Evolutionary conservation across 2,329 filamentous ascomycete genomes (phyloP), one percentile per base, ranked within the genome.

Genomic region (Pyrenophora teres): DNA sequence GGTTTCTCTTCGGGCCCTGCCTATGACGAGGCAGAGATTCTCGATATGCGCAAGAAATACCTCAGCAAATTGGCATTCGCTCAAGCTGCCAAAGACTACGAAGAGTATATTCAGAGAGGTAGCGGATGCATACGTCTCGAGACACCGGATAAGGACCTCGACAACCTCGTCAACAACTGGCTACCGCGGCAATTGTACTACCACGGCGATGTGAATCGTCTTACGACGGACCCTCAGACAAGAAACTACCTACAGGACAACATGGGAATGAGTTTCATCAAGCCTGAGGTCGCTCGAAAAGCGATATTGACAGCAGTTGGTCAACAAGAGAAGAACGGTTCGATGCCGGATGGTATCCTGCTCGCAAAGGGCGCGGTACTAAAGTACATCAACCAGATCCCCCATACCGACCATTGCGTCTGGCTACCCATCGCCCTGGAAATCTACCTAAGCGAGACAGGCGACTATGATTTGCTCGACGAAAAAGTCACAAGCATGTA

Each of bases 301-400:
- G 77, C 81, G 5, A 77, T 84, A 50, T 40, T 82, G 35, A 80
- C 67, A 1, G 77, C 81, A 0, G 72, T 84, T 2, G 73, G 77
- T 0, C 82, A 84, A 57, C 82, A 84, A 59, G 80, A 83, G 57
- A 65, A 75, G 12, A 80, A 72, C 18, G 82, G 82, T n/a, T 75
- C 80, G 13, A 83, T 84, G 81, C 82, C 82, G 0, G 81, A 84
- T 59, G 81, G 81, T 5, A 82, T 84, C 47, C 62, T 84, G 3
- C 69, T 84, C 3, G 68, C 74, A 15, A 77, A 82, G 57, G 81
- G 78, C 35, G 82, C 81, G 1, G 80, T 82, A 62, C 75, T 84
- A 31, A 84, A 84, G 62, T 84, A 83, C 68, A 83, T 84, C 72
- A 84, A 84, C 68, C 81, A 83, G 64, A 72, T 84, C n/a, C 82